Percentiles rank a stretch among this genome's conserved stretches.
phyloP scores from a whole-genome alignment of 148 eudicot genomes.

The Cornus controversa region DNA sequence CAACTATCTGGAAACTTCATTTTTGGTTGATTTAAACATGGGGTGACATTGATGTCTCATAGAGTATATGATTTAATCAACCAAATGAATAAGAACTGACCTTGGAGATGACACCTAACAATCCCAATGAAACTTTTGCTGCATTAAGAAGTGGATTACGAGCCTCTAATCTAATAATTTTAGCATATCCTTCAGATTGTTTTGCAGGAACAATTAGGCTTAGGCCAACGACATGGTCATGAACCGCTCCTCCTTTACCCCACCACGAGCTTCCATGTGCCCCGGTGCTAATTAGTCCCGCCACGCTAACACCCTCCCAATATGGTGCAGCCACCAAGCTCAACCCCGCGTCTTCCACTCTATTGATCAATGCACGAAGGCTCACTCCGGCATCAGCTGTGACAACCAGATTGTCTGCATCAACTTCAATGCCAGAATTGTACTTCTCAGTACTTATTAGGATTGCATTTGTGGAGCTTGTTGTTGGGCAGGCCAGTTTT shows the following conservation, averaged over 20 bases:
- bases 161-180: constrained; percentile 36
- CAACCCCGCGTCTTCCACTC: constrained; percentile 47
- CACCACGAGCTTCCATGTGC: constrained; percentile 93
- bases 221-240: constrained; percentile 69
- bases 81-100: constrained; percentile 24
- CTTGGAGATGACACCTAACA: constrained; percentile 82
- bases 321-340: constrained; percentile 79
- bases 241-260: constrained; percentile 80
- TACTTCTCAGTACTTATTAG: constrained; percentile 64
- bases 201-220: constrained; percentile 49
- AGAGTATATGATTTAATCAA: neutral
- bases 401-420: constrained; percentile 32
- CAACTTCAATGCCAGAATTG: constrained; percentile 35
- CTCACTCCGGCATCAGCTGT: constrained; percentile 71
- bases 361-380: constrained; percentile 52
- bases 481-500: constrained; percentile 60
- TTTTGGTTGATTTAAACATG: neutral
- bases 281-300: constrained; percentile 64
- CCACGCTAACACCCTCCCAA: constrained; percentile 83
- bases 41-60: neutral
- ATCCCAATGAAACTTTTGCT: constrained; percentile 73
- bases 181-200: constrained; percentile 57
- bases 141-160: constrained; percentile 50
- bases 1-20: no score
- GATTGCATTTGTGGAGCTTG: constrained; percentile 20